Conservation (phyloP, 2,329 filamentous ascomycete genomes). For the Phialophora expanda region DNA sequence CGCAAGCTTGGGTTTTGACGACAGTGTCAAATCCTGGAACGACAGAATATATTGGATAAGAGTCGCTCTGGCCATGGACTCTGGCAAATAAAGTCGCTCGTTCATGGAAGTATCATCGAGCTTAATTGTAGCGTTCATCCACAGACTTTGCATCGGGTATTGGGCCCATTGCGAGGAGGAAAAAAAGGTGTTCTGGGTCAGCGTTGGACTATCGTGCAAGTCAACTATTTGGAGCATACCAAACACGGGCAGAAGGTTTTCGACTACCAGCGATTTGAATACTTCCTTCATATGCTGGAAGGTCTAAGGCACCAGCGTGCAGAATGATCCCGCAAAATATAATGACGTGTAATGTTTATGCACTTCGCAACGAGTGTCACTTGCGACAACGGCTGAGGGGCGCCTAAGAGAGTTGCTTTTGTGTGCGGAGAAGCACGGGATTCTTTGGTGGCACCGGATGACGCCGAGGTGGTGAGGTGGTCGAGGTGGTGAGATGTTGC, state of each 20-base stretch:
- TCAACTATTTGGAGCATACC: background rate
- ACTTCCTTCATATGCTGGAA: background rate
- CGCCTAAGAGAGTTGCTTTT: background rate
- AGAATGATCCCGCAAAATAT: background rate
- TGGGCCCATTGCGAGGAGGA: background rate
- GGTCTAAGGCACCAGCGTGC: background rate
- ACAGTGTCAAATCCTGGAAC: background rate
- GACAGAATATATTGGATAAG: background rate
- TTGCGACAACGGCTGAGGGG: background rate
- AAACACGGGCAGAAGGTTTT: background rate
- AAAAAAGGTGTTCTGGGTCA: background rate
- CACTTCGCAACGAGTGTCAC: background rate
- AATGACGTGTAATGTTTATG: background rate
- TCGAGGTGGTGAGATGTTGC: background rate
- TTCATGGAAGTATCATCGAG: background rate
- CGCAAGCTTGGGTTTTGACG: constrained; percentile 72
- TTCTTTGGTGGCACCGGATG: constrained; percentile 4
- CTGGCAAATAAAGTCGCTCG: background rate
- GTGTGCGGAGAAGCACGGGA: constrained; percentile 1
- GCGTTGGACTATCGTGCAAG: background rate
- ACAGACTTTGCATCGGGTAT: background rate
- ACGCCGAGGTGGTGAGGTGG: constrained; percentile 13
- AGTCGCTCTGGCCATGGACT: background rate
- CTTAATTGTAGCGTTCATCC: background rate
- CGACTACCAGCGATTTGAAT: background rate